Base-by-base conservation (phyloP, 345 rosid species). In the Salix udensis region DNA sequence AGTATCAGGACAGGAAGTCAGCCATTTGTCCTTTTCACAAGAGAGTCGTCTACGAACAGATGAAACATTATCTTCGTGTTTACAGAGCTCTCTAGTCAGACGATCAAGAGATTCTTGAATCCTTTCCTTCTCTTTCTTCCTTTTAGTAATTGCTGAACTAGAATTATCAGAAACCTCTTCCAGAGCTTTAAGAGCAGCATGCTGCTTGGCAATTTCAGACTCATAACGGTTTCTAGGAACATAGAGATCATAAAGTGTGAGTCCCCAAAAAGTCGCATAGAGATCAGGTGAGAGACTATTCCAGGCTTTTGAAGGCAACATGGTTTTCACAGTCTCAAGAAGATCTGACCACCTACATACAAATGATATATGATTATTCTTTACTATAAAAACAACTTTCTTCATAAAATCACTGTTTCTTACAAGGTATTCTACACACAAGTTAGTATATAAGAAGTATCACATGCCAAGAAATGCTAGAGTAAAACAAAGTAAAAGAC, bases 231-330 rank as follows among this genome's bases (percentile, higher is more conserved):
- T 81, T 87, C 88, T 88, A 70, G 99, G 99, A 85, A 94, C 98
- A 86, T 94, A 89, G 53, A 96, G 95, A 87, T 96, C 99, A 90
- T 96, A 96, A 18, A 96, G 90, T 0, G 94, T 87, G 79, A 96
- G 99, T 60, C 99, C 99, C 99, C 98, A 96, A 82, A 96, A 96
- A 4, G 96, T 94, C 26, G 93, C 93, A 79, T 92, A 94, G 72
- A 96, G 97, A 87, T 96, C 97, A 39, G 99, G 98, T 65, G 99
- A 96, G 50, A 96, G 93, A 84, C 99, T 96, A 83, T 96, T 96
- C 99, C 99, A 96, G 73, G 99, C 98, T 87, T 86, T 96, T 66
- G 93, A 79, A 65, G 99, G 99, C 74, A 96, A 83, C 97, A 92
- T 91, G 61, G 94, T 87, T 85, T 85, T 96, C 71, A 94, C 96